Evolutionary conservation across 805 yeast genomes (phyloP), one percentile per base, ranked within the genome.

Genomic region (Scheffersomyces spartinae): DNA sequence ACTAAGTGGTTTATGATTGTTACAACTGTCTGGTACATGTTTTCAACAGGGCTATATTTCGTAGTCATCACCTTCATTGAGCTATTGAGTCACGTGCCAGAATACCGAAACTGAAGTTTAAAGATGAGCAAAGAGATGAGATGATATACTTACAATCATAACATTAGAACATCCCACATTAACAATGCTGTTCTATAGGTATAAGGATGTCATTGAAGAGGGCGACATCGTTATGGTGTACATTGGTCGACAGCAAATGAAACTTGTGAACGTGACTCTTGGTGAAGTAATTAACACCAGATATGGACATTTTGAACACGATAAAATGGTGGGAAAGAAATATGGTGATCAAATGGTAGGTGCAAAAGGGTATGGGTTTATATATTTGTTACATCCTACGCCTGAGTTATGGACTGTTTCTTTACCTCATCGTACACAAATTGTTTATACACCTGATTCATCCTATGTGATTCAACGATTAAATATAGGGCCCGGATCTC

Each of bases 361-460:
- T 11, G 64, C 72, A 5, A 71, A 70, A 33, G 93, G 86, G 0
- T 67, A 68, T 39, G 95, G 95, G 0, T 91, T 85, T 45, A 71
- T 91, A 25, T 94, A 88, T 45, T 59, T 91, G 9, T 52, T 91
- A 24, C 86, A 81, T 33, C 97, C 98, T 1, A 77, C 94, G 0
- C 86, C 99, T 0, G 99, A 91, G 51, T 56, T 91, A 13, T 91
- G 99, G 99, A 80, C 95, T 0, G 43, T 83, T n/a, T 82, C 96
- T 0, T 59, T 91, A 18, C 97, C 98, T 2, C 99, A 91, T 47
- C 66, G 99, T 51, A 91, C 99, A 0, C 99, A 91, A 56, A 91
- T 91, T 36, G 97, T 91, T 1, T 91, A 91, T 47, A 81, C 96
- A 0, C 94, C 94, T 7, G 99, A 91, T 49, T 80, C 95, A 2